phyloP scores from a whole-genome alignment of 2,329 filamentous ascomycete genomes.

The Rhytidhysteron rufulum region DNA sequence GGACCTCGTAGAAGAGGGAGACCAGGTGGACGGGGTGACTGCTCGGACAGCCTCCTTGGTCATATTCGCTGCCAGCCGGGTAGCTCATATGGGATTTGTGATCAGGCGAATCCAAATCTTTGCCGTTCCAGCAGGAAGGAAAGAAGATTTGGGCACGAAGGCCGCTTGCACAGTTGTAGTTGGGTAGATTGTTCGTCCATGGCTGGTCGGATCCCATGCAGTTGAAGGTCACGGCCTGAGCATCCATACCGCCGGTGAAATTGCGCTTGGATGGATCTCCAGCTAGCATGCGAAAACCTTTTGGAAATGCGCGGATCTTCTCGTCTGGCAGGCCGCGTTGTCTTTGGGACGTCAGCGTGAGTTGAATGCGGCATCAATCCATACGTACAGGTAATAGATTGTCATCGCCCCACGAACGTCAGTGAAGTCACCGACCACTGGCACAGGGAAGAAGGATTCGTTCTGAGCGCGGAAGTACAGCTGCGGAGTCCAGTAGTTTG shows the following conservation, averaged over 20 bases:
- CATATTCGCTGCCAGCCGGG: slow-evolving; percentile 43
- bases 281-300: slow-evolving; percentile 66
- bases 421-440: slow-evolving; percentile 49
- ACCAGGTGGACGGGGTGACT: slow-evolving; percentile 53
- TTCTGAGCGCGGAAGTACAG: slow-evolving; percentile 59
- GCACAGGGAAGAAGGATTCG: slow-evolving; percentile 55
- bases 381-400: slow-evolving; percentile 63
- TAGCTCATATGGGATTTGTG: slow-evolving; percentile 63
- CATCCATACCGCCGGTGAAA: slow-evolving; percentile 42
- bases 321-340: slow-evolving; percentile 55
- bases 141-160: slow-evolving; percentile 67
- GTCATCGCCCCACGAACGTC: slow-evolving; percentile 57
- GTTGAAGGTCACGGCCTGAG: slow-evolving; percentile 53
- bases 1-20: slow-evolving; percentile 57
- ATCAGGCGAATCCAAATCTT: slow-evolving; percentile 53
- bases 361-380: neutral
- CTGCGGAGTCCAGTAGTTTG: slow-evolving; percentile 73
- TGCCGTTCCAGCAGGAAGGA: slow-evolving; percentile 69
- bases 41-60: slow-evolving; percentile 52
- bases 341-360: slow-evolving; percentile 26
- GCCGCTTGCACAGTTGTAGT: slow-evolving; percentile 59
- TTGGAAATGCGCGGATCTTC: slow-evolving; percentile 65
- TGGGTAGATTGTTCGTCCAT: slow-evolving; percentile 60
- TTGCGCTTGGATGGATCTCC: slow-evolving; percentile 60
- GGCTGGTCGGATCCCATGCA: slow-evolving; percentile 48